These are phyloP conservation scores for Cinchona pubescens DNA, from an alignment of 257 asterid genomes.

Conservation along the genomic window DNA sequence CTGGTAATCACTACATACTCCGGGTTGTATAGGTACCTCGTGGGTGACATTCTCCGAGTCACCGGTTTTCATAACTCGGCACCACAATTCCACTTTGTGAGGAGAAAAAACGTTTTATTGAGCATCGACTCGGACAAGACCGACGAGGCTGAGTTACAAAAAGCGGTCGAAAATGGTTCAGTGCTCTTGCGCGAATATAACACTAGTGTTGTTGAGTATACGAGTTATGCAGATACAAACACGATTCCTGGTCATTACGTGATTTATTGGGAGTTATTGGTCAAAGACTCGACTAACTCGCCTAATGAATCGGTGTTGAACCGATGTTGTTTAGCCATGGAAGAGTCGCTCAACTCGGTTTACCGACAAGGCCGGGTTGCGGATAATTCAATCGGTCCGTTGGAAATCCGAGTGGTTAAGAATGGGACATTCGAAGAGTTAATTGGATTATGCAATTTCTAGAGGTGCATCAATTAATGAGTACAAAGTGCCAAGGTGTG, in stretches of 20 bases:
- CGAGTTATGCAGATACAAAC: conserved; percentile 81
- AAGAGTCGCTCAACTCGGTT: conserved; percentile 85
- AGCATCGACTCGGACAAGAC: conserved; percentile 96
- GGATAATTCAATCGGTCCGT: conserved; percentile 79
- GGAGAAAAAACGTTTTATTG: conserved; percentile 77
- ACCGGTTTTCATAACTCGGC: conserved; percentile 89
- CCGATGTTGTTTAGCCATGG: conserved; percentile 81
- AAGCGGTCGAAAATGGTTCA: conserved; percentile 76
- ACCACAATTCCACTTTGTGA: conserved; percentile 83
- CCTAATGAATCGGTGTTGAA: conserved; percentile 44
- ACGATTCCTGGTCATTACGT: conserved; percentile 96
- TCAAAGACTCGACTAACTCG: conserved; percentile 47
- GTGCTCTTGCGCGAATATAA: conserved; percentile 36
- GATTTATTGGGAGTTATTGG: conserved; percentile 80
- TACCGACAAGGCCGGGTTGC: conserved; percentile 91
- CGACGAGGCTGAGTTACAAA: conserved; percentile 87
- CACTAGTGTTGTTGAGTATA: conserved; percentile 87
- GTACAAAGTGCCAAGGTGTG: conserved; percentile 93
- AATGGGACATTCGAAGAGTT: conserved; percentile 89
- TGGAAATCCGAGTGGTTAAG: conserved; percentile 86
- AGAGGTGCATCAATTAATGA: conserved; percentile 96
- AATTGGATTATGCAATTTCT: conserved; percentile 94
- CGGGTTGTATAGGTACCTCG: conserved; percentile 76
- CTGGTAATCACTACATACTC: conserved; percentile 85
- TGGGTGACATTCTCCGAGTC: conserved; percentile 92